Base-by-base conservation (phyloP, 805 yeast genomes). In the Metschnikowia kofuensis region DNA sequence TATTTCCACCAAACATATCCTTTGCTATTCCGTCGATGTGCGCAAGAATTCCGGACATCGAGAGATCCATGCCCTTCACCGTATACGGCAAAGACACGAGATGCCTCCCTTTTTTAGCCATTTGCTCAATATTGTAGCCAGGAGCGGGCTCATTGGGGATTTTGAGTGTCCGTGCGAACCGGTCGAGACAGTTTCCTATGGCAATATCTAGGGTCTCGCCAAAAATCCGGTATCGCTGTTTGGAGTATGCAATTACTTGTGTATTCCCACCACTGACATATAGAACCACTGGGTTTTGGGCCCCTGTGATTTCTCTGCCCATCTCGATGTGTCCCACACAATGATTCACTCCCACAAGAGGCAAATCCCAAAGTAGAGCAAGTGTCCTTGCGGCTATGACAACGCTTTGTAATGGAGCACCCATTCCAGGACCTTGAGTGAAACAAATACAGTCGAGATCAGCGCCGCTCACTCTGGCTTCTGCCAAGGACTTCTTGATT, bases 381-480 rank as follows among this genome's bases (percentile, higher is more conserved):
- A 91, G 69, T 0, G 97, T 84, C 62, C 99, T 74, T 1, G 99
- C 98, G 1, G 96, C 95, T 42, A 94, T 76, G 2, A 86, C 98
- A 36, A 90, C 97, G 48, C 92, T 83, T 59, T 94, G 96, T 45
- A 94, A 70, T 0, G 99, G 99, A 0, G 98, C 98, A 2, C 99
- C 99, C 98, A 94, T 94, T 0, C 99, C 99, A 0, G 99, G 99
- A 6, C 99, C 99, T 67, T 87, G 95, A 1, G 99, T 94, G 65
- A 94, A 94, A 65, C 96, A 89, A 42, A 94, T 87, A 43, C 87
- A 84, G 66, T 87, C 91, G 6, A 85, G 61, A 40, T 87, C 87
- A 8, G 57, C 51, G 6, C 77, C 72, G 1, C 59, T 56, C 6
- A 89, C 60, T 0, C 69, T 65, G 1, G 95, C 85, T 38, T 84